Evolutionary conservation across 2,329 filamentous ascomycete genomes (phyloP).

Genomic region (Beauveria caledonica): DNA sequence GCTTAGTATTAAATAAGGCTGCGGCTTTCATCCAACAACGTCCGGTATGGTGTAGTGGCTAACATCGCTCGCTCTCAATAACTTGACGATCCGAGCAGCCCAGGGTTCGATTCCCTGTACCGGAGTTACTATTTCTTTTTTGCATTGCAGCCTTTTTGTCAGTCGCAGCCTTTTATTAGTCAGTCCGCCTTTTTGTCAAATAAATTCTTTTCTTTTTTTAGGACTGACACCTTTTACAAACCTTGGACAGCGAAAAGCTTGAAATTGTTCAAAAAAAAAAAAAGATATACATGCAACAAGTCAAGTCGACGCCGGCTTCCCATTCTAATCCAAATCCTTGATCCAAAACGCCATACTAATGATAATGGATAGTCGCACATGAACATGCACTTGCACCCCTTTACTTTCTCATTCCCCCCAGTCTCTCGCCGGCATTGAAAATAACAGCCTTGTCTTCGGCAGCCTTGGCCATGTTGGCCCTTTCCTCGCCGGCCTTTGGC

Average conservation of each 20-base stretch:
- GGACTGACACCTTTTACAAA: too few relatives aligned
- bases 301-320: background rate
- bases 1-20: background rate
- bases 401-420: too few relatives aligned
- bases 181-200: background rate
- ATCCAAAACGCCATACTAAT: conserved; percentile 8
- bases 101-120: conserved; percentile 12
- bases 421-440: too few relatives aligned
- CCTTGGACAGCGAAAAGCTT: too few relatives aligned
- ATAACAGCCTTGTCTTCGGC: too few relatives aligned
- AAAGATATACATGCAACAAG: too few relatives aligned
- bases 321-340: background rate
- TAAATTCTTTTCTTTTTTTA: too few relatives aligned
- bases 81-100: conserved; percentile 6
- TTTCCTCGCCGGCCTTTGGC: background rate
- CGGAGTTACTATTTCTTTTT: background rate
- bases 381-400: too few relatives aligned
- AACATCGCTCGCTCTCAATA: conserved; percentile 28
- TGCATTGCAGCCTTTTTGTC: background rate
- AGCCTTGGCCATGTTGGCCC: too few relatives aligned
- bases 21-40: background rate
- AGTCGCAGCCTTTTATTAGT: too few relatives aligned
- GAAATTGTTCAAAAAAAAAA: too few relatives aligned
- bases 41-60: conserved; percentile 30
- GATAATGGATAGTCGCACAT: background rate